Base-by-base conservation (phyloP, 345 rosid genomes). In the Rhizophora apiculata region DNA sequence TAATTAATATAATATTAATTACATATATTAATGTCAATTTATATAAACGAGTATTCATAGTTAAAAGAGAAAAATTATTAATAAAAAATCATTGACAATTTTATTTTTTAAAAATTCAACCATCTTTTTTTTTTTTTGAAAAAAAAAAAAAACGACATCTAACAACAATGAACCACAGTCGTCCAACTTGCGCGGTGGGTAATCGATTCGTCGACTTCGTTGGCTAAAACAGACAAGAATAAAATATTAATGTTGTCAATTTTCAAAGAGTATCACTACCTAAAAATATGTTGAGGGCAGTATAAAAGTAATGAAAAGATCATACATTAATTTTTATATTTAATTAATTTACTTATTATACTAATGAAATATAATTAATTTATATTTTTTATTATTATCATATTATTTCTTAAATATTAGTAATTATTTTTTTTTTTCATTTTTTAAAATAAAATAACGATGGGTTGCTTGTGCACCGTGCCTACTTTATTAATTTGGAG, bases 111-210 rank as follows among this genome's bases (percentile, higher is more conserved):
- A 24, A 24, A 24, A 24, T 24, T 24, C 24, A 24, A 24, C 24
- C 24, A 24, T 24, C 24, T 24, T 24, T 24, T 24, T 24, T 24
- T 1, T 24, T 24, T 24, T 24, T 0, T 0, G 0, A 37, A 37
- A 37, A 8, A 37, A 9, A 8, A 8, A 37, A 37, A 37, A 2
- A 37, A 1, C 0, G 70, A 71, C 70, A 78, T 64, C n/a, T 1
- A 24, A 24, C 24, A 24, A 24, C 24, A 24, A 24, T 24, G 24
- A 24, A 66, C 68, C 71, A 60, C 53, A 19, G 27, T 56, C 34
- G 6, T 31, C 65, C 46, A 70, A 73, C 68, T 5, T 73, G 80
- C 59, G 51, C 55, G 11, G 15, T 22, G 58, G 62, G 76, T 8
- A 29, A 60, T 21, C 6, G 37, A 60, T 34, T 48, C 56, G 36